phyloP scores from a whole-genome alignment of 495 filamentous ascomycete species.

The Barbatosphaeria neglecta region DNA sequence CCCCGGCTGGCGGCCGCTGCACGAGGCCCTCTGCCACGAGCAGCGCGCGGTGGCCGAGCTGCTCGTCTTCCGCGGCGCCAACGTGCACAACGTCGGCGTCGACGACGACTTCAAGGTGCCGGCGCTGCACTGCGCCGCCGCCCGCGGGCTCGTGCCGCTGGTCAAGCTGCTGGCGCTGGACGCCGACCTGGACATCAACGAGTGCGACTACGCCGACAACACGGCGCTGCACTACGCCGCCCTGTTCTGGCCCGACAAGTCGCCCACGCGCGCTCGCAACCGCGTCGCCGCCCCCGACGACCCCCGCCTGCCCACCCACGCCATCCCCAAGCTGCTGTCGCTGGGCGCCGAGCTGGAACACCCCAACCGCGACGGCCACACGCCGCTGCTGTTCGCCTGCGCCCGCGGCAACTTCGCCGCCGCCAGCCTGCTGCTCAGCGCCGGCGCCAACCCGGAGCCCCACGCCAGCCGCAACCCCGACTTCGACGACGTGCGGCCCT shows the following conservation, averaged over 20 bases:
- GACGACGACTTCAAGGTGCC: constrained; percentile 7
- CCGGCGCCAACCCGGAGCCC: constrained; percentile 14
- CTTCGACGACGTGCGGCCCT: constrained; percentile 12
- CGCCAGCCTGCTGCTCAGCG: constrained; percentile 11
- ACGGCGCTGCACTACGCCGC: constrained; percentile 16
- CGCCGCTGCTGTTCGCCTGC: constrained; percentile 14
- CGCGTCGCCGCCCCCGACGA: not conserved
- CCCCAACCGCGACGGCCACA: constrained; percentile 12
- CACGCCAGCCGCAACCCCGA: constrained; percentile 8
- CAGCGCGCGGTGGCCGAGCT: constrained; percentile 17
- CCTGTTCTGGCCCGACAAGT: constrained; percentile 5
- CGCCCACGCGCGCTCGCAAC: not conserved
- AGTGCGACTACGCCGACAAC: constrained; percentile 11
- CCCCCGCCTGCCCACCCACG: constrained; percentile 8
- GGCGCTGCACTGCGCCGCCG: constrained; percentile 16
- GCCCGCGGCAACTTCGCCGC: constrained; percentile 15
- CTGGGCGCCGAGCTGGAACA: constrained; percentile 16
- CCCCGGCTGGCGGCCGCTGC: constrained; percentile 22
- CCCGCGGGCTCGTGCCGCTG: constrained; percentile 11
- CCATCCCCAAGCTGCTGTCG: constrained; percentile 14
- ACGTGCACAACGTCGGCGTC: constrained; percentile 7
- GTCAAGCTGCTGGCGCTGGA: constrained; percentile 15
- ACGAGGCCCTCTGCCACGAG: constrained; percentile 23
- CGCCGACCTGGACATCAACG: constrained; percentile 11
- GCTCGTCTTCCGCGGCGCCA: constrained; percentile 21